A percentile compares a stretch with the other conserved stretches of the same genome.
Evolutionary conservation across 106 monocot genomes (phyloP).

Genomic region (Xerophyta viscosa): DNA sequence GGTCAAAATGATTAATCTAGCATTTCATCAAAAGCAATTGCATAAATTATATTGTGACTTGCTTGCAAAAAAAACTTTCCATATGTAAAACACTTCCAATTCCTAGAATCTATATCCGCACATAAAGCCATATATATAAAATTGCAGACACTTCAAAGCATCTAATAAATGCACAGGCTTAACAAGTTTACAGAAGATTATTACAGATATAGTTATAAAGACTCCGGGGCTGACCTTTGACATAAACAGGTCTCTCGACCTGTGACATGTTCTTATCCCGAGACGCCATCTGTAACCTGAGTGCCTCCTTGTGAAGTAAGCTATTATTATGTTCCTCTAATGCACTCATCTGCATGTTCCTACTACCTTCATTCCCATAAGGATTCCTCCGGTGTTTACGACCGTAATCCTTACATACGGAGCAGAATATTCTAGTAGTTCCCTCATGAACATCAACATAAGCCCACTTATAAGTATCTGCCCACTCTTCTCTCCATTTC

Average conservation of each 20-base stretch:
- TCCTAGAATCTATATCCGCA: background rate
- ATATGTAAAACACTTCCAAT: too few species aligned
- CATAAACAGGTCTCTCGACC: slow-evolving; percentile 66
- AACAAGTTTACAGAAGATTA: too few species aligned
- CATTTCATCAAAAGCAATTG: too few species aligned
- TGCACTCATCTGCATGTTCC: slow-evolving; percentile 99
- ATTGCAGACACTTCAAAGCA: background rate
- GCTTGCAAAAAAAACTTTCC: too few species aligned
- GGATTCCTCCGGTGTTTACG: slow-evolving; percentile 96
- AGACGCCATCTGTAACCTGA: slow-evolving; percentile 85
- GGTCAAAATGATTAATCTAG: too few species aligned
- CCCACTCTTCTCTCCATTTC: slow-evolving; percentile 99
- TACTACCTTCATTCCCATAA: slow-evolving; percentile 99
- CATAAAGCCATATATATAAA: background rate
- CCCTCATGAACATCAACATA: slow-evolving; percentile 81
- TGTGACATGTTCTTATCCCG: slow-evolving; percentile 54
- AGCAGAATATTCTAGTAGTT: slow-evolving; percentile 89
- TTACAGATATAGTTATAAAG: too few species aligned
- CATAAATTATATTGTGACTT: too few species aligned
- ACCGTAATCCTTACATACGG: slow-evolving; percentile 91
- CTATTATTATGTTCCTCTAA: slow-evolving; percentile 98
- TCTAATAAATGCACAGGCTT: background rate
- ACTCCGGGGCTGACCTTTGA: slow-evolving; percentile 89
- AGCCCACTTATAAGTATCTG: slow-evolving; percentile 98
- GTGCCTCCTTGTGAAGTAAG: slow-evolving; percentile 96